These are phyloP conservation scores for Haematococcus lacustris DNA, from an alignment of 139 green algal genomes.

Conservation along the genomic window DNA sequence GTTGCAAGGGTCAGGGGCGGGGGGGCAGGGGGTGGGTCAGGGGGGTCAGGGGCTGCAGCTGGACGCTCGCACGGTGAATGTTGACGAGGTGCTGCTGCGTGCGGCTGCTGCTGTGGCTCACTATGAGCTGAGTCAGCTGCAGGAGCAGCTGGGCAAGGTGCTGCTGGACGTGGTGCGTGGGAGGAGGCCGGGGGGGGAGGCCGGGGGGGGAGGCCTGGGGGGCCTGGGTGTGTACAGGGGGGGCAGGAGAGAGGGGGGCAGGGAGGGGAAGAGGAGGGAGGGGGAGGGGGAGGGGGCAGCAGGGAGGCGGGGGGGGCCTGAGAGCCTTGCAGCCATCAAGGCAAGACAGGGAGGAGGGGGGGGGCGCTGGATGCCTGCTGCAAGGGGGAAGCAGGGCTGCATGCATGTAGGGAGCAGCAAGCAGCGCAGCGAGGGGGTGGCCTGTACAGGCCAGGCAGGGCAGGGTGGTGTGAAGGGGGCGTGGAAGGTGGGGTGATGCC, in stretches of 20 bases:
- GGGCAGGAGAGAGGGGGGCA: neutral
- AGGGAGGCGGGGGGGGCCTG: neutral
- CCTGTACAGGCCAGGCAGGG: neutral
- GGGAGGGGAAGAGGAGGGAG: neutral
- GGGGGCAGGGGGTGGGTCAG: neutral
- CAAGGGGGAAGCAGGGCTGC: too few relatives aligned
- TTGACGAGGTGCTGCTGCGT: constrained; percentile 17
- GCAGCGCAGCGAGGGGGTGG: neutral
- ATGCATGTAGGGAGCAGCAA: too few relatives aligned
- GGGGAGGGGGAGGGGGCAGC: too few relatives aligned
- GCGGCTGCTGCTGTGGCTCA: neutral
- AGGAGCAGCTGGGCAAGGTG: neutral
- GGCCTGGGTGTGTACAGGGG: neutral
- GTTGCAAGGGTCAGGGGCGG: neutral
- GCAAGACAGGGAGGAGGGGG: too few relatives aligned
- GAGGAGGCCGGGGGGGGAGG: too few relatives aligned
- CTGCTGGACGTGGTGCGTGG: neutral
- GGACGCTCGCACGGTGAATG: constrained; percentile 10
- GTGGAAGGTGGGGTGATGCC: neutral
- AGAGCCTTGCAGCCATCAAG: too few relatives aligned
- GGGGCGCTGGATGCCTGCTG: too few relatives aligned
- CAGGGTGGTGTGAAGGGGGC: neutral
- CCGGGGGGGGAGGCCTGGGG: too few relatives aligned
- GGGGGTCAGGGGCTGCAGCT: neutral
- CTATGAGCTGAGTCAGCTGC: constrained; percentile 1